Base-by-base conservation (phyloP, 495 filamentous ascomycete genomes). In the Jackrogersella multiformis region DNA sequence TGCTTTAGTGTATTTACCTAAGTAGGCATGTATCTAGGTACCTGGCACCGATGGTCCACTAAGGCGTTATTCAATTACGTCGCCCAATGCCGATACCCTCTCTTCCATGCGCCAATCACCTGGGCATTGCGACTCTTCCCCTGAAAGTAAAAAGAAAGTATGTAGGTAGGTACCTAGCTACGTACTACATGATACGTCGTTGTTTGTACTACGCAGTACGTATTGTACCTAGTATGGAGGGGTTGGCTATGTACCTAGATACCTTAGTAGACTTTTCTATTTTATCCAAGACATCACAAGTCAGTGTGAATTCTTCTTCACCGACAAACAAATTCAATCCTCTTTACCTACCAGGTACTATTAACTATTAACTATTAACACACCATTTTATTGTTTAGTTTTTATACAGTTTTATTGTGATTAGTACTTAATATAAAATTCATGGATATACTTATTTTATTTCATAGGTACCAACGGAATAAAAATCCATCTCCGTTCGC, bases 51-150 rank as follows among this genome's bases (percentile, higher is more conserved):
- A 49, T 21, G 42, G 23, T n/a, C 21, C 20, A 13, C 23, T 46
- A 26, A 18, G 45, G 45, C 28, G 53, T 57, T 23, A 30, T 32
- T 60, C 26, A 42, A 69, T 69, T 69, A 64, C 66, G 66, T 69
- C 59, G 53, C 30, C 54, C 41, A 68, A 57, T 68, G 59, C 65
- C 59, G 58, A 46, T 36, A 28, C 39, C 46, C 59, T 41, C 36
- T n/a, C 42, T 44, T 44, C 65, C 54, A 69, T 64, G 54, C 21
- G 66, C 66, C 66, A 69, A 69, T 69, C 66, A 56, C 16, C 42
- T n/a, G n/a, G n/a, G 26, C 32, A 52, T 21, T 30, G 24, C 45
- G 44, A 24, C 42, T 16, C n/a, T 15, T 34, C 65, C 59, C 65
- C 59, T 68, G 65, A 57, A 63, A 62, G 56, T 59, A 38, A 36